phyloP scores from a whole-genome alignment of 1,284 basidiomycete genomes.

The Trametes sp. region DNA sequence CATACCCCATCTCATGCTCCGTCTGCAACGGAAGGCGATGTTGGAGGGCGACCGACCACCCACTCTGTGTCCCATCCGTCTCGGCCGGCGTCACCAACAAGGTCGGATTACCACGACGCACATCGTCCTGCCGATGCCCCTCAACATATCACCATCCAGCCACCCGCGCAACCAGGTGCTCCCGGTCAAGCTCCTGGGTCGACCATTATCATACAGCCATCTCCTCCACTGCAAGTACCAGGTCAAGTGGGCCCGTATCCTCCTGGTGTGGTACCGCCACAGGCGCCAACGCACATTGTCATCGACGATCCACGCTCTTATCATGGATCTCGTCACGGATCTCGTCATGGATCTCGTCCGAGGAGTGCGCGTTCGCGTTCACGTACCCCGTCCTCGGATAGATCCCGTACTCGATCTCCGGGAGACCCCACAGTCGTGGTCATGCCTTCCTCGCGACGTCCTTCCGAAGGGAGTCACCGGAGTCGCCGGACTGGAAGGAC shows the following conservation, averaged over 20 bases:
- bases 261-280: background rate
- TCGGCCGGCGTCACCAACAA: background rate
- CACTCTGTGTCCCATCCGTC: background rate
- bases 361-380: background rate
- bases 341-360: background rate
- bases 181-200: background rate
- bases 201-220: background rate
- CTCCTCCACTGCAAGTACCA: background rate
- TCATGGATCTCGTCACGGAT: too few species aligned
- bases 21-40: background rate
- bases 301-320: too few species aligned
- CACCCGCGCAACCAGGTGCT: background rate
- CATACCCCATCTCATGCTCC: background rate
- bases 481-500: background rate
- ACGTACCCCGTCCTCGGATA: too few species aligned
- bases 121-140: background rate
- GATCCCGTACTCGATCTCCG: background rate
- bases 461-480: background rate
- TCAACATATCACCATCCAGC: background rate
- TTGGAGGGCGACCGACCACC: background rate
- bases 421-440: background rate
- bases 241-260: background rate
- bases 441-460: background rate
- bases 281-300: background rate
- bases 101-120: conserved; percentile 1